phyloP scores from a whole-genome alignment of 1,284 basidiomycete species.

The Neotropicomus parvogracilis region DNA sequence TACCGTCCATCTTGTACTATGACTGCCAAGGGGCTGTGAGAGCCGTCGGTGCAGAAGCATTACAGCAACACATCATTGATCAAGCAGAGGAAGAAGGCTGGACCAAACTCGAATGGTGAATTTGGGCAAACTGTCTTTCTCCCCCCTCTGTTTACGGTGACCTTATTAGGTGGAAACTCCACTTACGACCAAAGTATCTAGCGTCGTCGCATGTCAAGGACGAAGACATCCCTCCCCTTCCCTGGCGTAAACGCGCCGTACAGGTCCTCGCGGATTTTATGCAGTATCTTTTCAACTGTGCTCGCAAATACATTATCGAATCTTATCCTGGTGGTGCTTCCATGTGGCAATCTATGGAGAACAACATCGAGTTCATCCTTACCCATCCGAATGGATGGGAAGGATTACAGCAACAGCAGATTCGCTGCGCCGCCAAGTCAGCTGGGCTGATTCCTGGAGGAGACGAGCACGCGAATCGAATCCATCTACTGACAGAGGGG shows the following conservation, averaged over 20 bases:
- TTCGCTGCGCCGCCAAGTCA: slow-evolving; percentile 34
- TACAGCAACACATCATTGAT: slow-evolving; percentile 36
- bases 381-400: slow-evolving; percentile 47
- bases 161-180: slow-evolving; percentile 52
- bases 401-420: slow-evolving; percentile 37
- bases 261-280: slow-evolving; percentile 52
- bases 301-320: slow-evolving; percentile 45
- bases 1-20: slow-evolving; percentile 1
- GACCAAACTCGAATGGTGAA: slow-evolving; percentile 48
- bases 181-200: slow-evolving; percentile 41
- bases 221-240: slow-evolving; percentile 41
- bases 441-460: slow-evolving; percentile 31
- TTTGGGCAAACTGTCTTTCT: background rate
- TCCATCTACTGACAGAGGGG: slow-evolving; percentile 49
- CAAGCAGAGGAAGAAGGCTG: slow-evolving; percentile 44
- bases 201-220: slow-evolving; percentile 21
- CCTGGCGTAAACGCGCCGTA: slow-evolving; percentile 39
- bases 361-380: slow-evolving; percentile 35
- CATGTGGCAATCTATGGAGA: slow-evolving; percentile 36
- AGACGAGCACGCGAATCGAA: slow-evolving; percentile 25
- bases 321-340: slow-evolving; percentile 40
- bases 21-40: slow-evolving; percentile 38
- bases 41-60: slow-evolving; percentile 48
- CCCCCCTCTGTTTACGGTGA: slow-evolving; percentile 1
- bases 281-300: slow-evolving; percentile 44